Percentiles rank a stretch among this genome's conserved stretches.
Conservation (phyloP, 176 grass and related monocot species). For the Rhynchospora pubera region DNA sequence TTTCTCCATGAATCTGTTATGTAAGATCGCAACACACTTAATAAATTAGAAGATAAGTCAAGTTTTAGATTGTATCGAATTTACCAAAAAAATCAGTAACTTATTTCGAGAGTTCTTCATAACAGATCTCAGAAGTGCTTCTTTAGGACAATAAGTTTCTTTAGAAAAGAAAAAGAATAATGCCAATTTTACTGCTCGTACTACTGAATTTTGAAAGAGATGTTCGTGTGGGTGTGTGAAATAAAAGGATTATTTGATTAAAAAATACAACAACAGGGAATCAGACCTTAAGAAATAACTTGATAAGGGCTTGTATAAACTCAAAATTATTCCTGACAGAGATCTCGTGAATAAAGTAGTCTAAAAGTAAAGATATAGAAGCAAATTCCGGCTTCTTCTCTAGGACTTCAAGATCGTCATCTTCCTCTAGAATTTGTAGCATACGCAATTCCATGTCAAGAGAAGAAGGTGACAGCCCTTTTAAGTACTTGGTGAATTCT, state of each 20-base stretch:
- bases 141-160: not conserved
- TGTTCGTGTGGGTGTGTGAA: not conserved
- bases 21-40: not conserved
- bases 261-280: not conserved
- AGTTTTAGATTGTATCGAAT: not conserved
- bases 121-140: not conserved
- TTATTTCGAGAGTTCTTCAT: not conserved
- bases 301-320: constrained; percentile 89
- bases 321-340: constrained; percentile 82
- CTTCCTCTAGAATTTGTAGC: constrained; percentile 74
- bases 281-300: constrained; percentile 82
- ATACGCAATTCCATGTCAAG: constrained; percentile 89
- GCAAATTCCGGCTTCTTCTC: constrained; percentile 65
- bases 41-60: not conserved
- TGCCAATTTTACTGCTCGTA: not conserved
- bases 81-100: constrained; percentile 3
- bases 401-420: constrained; percentile 37
- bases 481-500: constrained; percentile 72
- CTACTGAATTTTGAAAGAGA: not conserved
- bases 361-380: constrained; percentile 61
- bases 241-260: not conserved
- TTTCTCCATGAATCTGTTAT: constrained; percentile 89
- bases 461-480: constrained; percentile 67
- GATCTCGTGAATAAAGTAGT: constrained; percentile 85
- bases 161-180: not conserved